These are phyloP conservation scores for Alloteropsis angusta DNA, from an alignment of 202 grass and related monocot species.

Conservation along the genomic window DNA sequence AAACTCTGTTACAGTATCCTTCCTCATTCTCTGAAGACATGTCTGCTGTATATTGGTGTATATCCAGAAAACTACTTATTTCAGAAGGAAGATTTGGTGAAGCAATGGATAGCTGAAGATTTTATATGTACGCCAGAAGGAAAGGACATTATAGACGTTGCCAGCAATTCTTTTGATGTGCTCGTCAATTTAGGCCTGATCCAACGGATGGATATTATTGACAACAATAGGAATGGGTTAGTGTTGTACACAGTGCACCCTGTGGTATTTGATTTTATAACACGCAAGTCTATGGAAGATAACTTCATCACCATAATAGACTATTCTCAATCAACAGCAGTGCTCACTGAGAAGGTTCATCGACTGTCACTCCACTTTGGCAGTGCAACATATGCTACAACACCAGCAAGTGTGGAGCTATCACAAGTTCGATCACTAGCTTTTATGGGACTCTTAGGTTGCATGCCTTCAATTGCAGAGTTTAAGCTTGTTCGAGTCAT, in stretches of 20 bases:
- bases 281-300: not conserved
- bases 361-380: not conserved
- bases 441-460: not conserved
- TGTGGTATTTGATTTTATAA: not conserved
- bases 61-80: conserved; percentile 19
- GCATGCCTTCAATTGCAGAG: not conserved
- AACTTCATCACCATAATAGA: not conserved
- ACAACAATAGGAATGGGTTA: not conserved
- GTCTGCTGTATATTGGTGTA: conserved; percentile 20
- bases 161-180: conserved; percentile 23
- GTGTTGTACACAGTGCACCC: conserved; percentile 22
- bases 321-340: not conserved
- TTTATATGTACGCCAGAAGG: not conserved
- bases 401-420: not conserved
- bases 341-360: not conserved
- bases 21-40: conserved; percentile 19
- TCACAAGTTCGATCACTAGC: not conserved
- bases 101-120: conserved; percentile 35
- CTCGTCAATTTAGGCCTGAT: conserved; percentile 23
- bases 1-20: conserved; percentile 1
- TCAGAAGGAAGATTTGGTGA: conserved; percentile 20
- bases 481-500: not conserved
- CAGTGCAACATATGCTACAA: not conserved
- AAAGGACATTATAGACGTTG: not conserved
- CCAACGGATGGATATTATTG: not conserved